Conservation (phyloP, 192 early-diverging fungal genomes). For the Thoreauomyces humboldtii region DNA sequence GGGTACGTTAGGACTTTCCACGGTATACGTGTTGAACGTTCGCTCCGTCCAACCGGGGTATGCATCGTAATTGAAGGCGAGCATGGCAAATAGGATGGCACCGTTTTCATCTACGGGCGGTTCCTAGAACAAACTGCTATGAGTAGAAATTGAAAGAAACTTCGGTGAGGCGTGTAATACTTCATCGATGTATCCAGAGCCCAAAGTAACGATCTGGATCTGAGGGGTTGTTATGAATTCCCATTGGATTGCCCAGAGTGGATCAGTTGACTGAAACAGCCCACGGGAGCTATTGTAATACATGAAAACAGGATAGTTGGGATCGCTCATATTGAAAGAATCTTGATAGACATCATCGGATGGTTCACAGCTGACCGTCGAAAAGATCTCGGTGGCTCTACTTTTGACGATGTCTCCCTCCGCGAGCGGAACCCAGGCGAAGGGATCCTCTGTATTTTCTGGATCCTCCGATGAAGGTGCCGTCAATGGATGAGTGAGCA, state of each 20-base stretch:
- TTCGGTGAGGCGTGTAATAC: too few relatives aligned
- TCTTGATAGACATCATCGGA: not conserved
- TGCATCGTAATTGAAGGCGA: not conserved
- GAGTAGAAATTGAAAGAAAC: too few relatives aligned
- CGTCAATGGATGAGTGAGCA: too few relatives aligned
- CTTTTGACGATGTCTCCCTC: not conserved
- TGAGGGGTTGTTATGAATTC: not conserved
- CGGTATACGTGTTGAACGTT: too few relatives aligned
- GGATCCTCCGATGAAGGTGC: too few relatives aligned
- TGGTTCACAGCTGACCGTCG: not conserved
- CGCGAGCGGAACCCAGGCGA: not conserved
- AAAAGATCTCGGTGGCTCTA: not conserved
- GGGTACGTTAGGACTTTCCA: too few relatives aligned
- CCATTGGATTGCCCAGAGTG: not conserved
- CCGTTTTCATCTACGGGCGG: not conserved
- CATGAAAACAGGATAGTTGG: too few relatives aligned
- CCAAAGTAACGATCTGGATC: not conserved
- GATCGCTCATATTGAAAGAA: too few relatives aligned
- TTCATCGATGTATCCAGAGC: too few relatives aligned
- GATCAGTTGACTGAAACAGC: not conserved
- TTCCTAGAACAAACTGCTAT: not conserved
- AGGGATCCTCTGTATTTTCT: too few relatives aligned
- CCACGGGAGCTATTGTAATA: not conserved
- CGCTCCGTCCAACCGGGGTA: too few relatives aligned
- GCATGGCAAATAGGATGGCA: not conserved